Evolutionary conservation across 768 basidiomycete species (phyloP), one percentile per base, ranked within the genome.

Genomic region (Boletus rex-veris): DNA sequence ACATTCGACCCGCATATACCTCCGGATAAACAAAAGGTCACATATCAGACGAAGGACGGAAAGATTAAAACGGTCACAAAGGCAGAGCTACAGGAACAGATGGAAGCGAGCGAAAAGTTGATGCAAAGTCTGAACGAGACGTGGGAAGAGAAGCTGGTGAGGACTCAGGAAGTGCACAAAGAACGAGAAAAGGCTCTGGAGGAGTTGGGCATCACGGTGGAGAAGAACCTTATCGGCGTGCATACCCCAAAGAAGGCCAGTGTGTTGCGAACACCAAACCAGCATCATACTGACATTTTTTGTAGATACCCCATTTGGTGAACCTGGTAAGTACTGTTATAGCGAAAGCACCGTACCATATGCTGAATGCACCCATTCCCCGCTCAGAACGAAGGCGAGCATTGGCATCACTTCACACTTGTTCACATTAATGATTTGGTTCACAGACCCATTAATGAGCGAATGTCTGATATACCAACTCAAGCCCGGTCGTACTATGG

Each of bases 141-240:
- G 7, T 98, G 94, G 95, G 94, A 99, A 73, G 78, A 98, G 73
- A 95, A 96, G 76, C 75, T 98, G 78, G 74, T 75, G 64, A 82
- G 92, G 67, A 98, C 96, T 18, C 88, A 93, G 68, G 88, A 92
- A 71, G 90, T 98, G 30, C 95, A 98, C 77, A 90, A 89, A 66
- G 95, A 98, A 73, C 84, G 97, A 57, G 97, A 99, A 77, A 89
- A 93, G 77, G 97, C 97, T 10, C 73, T 99, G 45, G 97, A 99
- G 73, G 96, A 97, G 73, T 76, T 99, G 57, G 97, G 97, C 35
- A 98, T 99, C 72, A 91, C 90, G 38, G 92, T 99, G 55, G 96
- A 98, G 74, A 98, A 94, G 80, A 90, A 94, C 60, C 69, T 91
- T 52, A 90, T 98, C 52, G 96, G 97, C 47, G 97, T 99, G 52